Base-by-base conservation (phyloP, 2,329 filamentous ascomycete species). In the Aureobasidium lini region DNA sequence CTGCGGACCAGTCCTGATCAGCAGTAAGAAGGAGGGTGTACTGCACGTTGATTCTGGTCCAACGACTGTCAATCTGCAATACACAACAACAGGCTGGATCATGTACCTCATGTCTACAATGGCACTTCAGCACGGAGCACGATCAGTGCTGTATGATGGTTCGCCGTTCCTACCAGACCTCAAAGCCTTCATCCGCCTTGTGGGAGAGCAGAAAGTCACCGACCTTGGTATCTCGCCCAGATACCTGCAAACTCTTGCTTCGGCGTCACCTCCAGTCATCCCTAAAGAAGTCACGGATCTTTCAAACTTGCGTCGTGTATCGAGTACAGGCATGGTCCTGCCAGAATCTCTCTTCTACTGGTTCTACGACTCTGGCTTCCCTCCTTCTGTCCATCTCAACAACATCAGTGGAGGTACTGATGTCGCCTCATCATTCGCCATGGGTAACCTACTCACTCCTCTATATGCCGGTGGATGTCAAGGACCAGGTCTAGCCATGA, bases 341-440 rank as follows among this genome's bases (percentile, higher is more conserved):
- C 84, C 87, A 0, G 84, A 91, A 50, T 82, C 86, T 40, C 76
- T 90, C 36, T 93, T 91, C 68, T 85, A 90, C 68, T 95, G 90
- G 89, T 84, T 86, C 71, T 86, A 92, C 69, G 86, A 90, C 64
- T 74, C 77, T 7, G 88, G 79, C 0, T 95, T 95, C 69, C 87
- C 88, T 0, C 62, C 76, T 0, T 75, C 78, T 47, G 81, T 85
- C 0, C 88, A 90, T 28, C 76, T 95, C 1, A 79, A 75, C 31
- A 93, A 92, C 68, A 86, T 92, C 39, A 86, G 85, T 0, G 89
- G 89, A 4, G 89, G 89, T 1, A 93, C 89, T 2, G 89, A 93
- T 69, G 81, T 92, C 52, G 86, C 86, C 75, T 85, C 66, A 78
- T 85, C 72, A 81, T 89, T 75, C 77, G 80, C 63, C 49, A 67